Percentiles rank a stretch among this genome's conserved stretches.
These are phyloP conservation scores for Exobasidium cylindrosporum DNA, from an alignment of 1,284 basidiomycete species.

Conservation along the genomic window DNA sequence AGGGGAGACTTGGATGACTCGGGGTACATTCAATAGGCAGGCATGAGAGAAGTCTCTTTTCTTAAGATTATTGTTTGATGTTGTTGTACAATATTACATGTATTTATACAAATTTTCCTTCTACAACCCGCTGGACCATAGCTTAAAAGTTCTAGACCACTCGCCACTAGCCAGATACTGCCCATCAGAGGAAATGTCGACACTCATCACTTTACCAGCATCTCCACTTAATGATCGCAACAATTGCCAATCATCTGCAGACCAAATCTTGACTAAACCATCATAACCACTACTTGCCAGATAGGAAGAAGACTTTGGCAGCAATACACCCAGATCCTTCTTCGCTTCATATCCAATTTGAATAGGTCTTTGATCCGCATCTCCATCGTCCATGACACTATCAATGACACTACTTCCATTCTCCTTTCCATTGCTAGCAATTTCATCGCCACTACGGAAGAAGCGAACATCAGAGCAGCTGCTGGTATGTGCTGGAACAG, in stretches of 20 bases:
- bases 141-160: slow-evolving; percentile 26
- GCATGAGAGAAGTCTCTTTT: no score
- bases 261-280: slow-evolving; percentile 92
- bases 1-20: slow-evolving; percentile 14
- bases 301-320: slow-evolving; percentile 67
- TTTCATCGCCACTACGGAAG: slow-evolving; percentile 63
- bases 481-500: slow-evolving; percentile 90
- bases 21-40: slow-evolving; percentile 6
- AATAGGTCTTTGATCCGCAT: slow-evolving; percentile 4
- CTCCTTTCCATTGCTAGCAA: slow-evolving; percentile 49
- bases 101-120: no score
- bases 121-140: no score
- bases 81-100: no score
- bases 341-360: slow-evolving; percentile 17
- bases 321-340: slow-evolving; percentile 52
- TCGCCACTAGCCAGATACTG: slow-evolving; percentile 26
- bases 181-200: slow-evolving; percentile 65
- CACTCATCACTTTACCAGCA: slow-evolving; percentile 96
- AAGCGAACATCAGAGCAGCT: slow-evolving; percentile 93
- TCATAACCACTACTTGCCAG: slow-evolving; percentile 93
- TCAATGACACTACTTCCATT: slow-evolving; percentile 18
- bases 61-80: no score
- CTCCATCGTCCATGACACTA: slow-evolving; percentile 7
- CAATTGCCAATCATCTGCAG: slow-evolving; percentile 95
- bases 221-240: slow-evolving; percentile 84